phyloP scores from a whole-genome alignment of 1,139 yeast genomes.

The Lodderomyces margitis region DNA sequence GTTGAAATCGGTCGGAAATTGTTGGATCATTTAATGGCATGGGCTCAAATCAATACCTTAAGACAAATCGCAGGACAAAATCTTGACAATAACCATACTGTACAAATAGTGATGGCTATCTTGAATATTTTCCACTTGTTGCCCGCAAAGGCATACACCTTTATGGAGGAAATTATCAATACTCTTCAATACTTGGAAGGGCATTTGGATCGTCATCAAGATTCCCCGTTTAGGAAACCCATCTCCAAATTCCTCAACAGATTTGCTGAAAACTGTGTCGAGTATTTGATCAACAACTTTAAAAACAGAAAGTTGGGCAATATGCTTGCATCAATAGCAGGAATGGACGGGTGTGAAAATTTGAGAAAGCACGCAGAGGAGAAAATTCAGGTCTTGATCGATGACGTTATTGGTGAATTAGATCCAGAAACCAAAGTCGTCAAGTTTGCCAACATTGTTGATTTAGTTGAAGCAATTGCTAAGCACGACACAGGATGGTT shows the following conservation, averaged over 20 bases:
- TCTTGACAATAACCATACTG: constrained; percentile 74
- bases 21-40: constrained; percentile 89
- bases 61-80: constrained; percentile 71
- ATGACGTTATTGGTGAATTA: constrained; percentile 43
- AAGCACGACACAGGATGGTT: constrained; percentile 64
- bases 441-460: constrained; percentile 71
- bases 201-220: constrained; percentile 78
- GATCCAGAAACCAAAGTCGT: constrained; percentile 55
- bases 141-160: constrained; percentile 90
- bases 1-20: constrained; percentile 95
- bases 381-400: constrained; percentile 42
- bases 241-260: constrained; percentile 84
- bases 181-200: constrained; percentile 79
- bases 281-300: constrained; percentile 67
- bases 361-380: constrained; percentile 55
- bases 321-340: constrained; percentile 62
- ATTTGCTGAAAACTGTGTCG: constrained; percentile 73
- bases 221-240: constrained; percentile 90
- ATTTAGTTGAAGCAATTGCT: constrained; percentile 55
- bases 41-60: constrained; percentile 87
- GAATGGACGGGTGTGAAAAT: constrained; percentile 55
- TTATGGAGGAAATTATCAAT: constrained; percentile 80
- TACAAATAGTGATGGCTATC: constrained; percentile 85
- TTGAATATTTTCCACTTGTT: constrained; percentile 87
- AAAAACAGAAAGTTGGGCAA: constrained; percentile 68